A percentile compares a stretch with the other conserved stretches of the same genome.
Conservation (phyloP, 805 yeast species). For the Cyberlindnera samutprakarnensis region DNA sequence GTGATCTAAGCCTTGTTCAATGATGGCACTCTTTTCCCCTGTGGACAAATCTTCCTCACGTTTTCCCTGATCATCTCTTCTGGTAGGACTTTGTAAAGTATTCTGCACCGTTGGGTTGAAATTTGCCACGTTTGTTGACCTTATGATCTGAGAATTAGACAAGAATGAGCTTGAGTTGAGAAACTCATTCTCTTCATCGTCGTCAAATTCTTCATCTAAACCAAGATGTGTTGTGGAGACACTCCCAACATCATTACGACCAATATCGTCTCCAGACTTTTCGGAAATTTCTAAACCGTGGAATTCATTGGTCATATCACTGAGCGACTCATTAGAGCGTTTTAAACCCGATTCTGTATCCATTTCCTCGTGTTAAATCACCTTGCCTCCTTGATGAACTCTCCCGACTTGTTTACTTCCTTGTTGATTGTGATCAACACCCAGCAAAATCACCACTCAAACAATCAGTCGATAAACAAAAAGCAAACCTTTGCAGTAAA, state of each 20-base stretch:
- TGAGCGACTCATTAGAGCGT: background rate
- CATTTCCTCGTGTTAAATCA: no score
- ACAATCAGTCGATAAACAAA: no score
- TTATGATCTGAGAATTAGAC: slow-evolving; percentile 20
- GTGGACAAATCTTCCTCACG: background rate
- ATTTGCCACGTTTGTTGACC: slow-evolving; percentile 15
- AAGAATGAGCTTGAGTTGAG: slow-evolving; percentile 22
- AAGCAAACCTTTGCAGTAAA: no score
- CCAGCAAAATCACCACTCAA: no score
- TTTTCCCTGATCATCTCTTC: slow-evolving; percentile 6
- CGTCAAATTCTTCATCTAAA: slow-evolving; percentile 4
- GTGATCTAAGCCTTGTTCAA: background rate
- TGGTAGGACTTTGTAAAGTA: slow-evolving; percentile 15
- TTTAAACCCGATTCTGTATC: no score
- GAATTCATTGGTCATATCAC: no score
- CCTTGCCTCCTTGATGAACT: no score
- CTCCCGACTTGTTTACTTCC: no score
- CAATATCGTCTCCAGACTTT: slow-evolving; percentile 3
- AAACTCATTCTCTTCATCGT: slow-evolving; percentile 16
- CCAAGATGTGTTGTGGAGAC: no score
- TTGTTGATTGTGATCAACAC: no score
- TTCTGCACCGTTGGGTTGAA: slow-evolving; percentile 7
- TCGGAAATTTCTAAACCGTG: no score
- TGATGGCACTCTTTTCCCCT: background rate
- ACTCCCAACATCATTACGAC: no score